Conservation (phyloP, 2,329 filamentous ascomycete genomes). For the Aureobasidium sp. region DNA sequence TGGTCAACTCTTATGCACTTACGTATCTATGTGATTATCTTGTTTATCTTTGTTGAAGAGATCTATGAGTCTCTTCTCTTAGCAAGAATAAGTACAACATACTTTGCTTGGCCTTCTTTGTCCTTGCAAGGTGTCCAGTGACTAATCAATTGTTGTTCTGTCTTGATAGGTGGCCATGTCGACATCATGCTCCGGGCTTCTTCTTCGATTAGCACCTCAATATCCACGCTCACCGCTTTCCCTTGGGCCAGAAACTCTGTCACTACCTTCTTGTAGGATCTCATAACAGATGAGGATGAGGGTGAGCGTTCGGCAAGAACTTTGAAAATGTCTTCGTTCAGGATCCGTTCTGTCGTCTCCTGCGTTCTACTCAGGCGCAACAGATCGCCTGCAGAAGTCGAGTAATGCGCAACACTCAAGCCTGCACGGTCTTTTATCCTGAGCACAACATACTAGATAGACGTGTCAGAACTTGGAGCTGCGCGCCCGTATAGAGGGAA, state of each 20-base stretch:
- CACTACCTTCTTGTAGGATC: slow-evolving; percentile 41
- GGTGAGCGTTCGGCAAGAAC: slow-evolving; percentile 45
- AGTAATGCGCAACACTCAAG: slow-evolving; percentile 40
- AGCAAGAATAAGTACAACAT: slow-evolving; percentile 27
- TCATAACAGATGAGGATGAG: slow-evolving; percentile 32
- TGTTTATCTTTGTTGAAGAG: slow-evolving; percentile 9
- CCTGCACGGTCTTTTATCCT: slow-evolving; percentile 24
- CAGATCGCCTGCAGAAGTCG: slow-evolving; percentile 41
- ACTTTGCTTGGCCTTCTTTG: slow-evolving; percentile 28
- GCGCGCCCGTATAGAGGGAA: not conserved
- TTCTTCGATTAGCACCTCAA: slow-evolving; percentile 25
- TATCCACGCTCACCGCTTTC: slow-evolving; percentile 26
- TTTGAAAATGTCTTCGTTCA: slow-evolving; percentile 44
- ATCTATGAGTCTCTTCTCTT: not conserved
- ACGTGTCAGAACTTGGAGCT: not conserved
- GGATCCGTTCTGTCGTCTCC: slow-evolving; percentile 34
- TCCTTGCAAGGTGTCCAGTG: slow-evolving; percentile 42
- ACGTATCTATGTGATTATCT: too few relatives aligned
- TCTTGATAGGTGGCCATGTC: slow-evolving; percentile 17
- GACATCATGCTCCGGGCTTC: slow-evolving; percentile 22
- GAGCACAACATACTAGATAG: slow-evolving; percentile 34
- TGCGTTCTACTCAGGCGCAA: slow-evolving; percentile 38
- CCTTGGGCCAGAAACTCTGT: slow-evolving; percentile 31
- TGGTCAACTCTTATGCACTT: too few relatives aligned
- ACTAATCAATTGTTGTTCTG: slow-evolving; percentile 32